Base-by-base conservation (phyloP, 768 basidiomycete genomes). In the Suillus paluster region DNA sequence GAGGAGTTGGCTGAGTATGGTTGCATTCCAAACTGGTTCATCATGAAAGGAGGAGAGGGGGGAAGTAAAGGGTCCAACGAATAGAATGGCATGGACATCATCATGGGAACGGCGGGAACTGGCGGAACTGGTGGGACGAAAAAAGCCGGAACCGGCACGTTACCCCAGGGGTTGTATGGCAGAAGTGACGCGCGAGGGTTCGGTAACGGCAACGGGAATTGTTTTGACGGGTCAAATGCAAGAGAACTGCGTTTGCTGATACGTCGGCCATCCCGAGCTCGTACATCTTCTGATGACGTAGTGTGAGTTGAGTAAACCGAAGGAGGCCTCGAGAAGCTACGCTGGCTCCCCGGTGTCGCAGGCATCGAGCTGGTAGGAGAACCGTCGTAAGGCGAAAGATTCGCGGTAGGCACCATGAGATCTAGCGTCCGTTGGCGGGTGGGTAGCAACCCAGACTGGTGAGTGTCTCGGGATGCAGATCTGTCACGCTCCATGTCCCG, bases 21-120 rank as follows among this genome's bases (percentile, higher is more conserved):
- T 34, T 84, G 80, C 60, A 80, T 54, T 17, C 78, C 76, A 34
- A 71, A 85, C 61, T 85, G 81, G 59, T 85, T 84, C 77, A 89
- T 81, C 87, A 91, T 90, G 74, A 91, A 92, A 14, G 90, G 89
- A 25, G 90, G 84, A 1, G 86, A 81, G 6, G 90, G 90, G 11
- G 90, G 90, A 34, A 92, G 79, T 11, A 92, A 77, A 8, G 90
- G 88, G 65, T 90, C 87, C 74, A 86, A 76, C 58, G 81, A 75
- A 60, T 78, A 81, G 44, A 81, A 76, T 10, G 81, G 79, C 56
- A 84, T 72, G 50, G 77, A 72, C 53, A 73, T 70, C 65, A 74
- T 70, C 63, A 62, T 57, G 7, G 76, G 71, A 52, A 73, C 63
- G 36, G 73, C 53, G 19, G 79, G 78, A 60, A 83, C 70, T 25